Evolutionary conservation across 805 yeast genomes (phyloP), one percentile per base, ranked within the genome.

Genomic region (Nakazawaea ishiwadae): DNA sequence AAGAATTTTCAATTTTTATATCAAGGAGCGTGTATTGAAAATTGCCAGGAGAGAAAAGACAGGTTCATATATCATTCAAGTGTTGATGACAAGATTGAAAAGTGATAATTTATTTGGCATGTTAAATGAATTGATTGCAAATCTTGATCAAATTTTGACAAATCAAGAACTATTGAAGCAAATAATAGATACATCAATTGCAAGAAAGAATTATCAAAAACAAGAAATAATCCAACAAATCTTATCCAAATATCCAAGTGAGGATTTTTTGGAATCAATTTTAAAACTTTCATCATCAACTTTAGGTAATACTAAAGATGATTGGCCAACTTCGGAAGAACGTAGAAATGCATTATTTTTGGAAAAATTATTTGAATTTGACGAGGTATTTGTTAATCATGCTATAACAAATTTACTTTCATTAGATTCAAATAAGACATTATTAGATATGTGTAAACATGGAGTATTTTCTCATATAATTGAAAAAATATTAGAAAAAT

Each of bases 271-370:
- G 46, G 95, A 85, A 49, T 82, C 81, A 46, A 73, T 83, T 18
- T 66, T 87, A 39, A 74, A 74, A 51, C 60, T 87, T 47, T 69
- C 80, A 4, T 65, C 75, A 1, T 84, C 95, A 0, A 87, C 95
- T 0, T 63, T 87, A 42, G 93, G 91, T 23, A 84, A 85, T 59
- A 82, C 88, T 2, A 75, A 76, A 48, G 95, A 79, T 50, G 95
- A 87, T 58, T 86, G 95, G 95, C 96, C 96, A 35, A 87, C 95
- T 1, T 84, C 89, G 0, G 93, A 85, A 52, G 96, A 87, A 56
- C 76, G 95, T 68, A 77, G 90, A 64, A 68, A 93, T 46, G 69
- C 95, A 0, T 51, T 86, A 15, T 82, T 89, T 51, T 62, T 85
- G 44, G 91, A 88, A 55, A 77, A 79, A 49, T 64, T 89, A 43